Conservation (phyloP, 129 eudicot genomes). For the Flaveria linearis region DNA sequence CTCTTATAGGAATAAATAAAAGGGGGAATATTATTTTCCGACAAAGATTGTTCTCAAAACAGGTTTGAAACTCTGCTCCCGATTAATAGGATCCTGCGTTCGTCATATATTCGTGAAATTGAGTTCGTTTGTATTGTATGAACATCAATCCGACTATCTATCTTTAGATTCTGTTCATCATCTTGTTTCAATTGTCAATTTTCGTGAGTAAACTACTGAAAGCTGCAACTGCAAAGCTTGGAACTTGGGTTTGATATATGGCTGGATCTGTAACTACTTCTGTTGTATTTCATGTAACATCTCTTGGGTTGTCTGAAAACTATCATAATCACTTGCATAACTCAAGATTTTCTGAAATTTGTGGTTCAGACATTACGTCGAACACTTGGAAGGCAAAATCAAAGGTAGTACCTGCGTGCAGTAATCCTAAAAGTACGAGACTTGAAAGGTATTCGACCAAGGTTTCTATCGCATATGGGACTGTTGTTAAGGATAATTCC, state of each 20-base stretch:
- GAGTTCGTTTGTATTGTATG: background rate
- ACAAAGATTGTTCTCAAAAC: background rate
- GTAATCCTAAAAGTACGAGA: slow-evolving; percentile 3
- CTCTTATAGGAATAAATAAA: background rate
- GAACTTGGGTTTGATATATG: slow-evolving; percentile 30
- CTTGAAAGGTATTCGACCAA: slow-evolving; percentile 18
- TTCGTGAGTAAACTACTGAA: slow-evolving; percentile 12
- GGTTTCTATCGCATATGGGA: slow-evolving; percentile 35
- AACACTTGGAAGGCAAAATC: slow-evolving; percentile 40
- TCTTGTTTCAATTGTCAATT: slow-evolving; percentile 9
- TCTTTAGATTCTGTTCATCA: slow-evolving; percentile 15
- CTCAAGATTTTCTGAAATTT: slow-evolving; percentile 31
- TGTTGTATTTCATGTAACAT: slow-evolving; percentile 21
- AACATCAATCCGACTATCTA: background rate
- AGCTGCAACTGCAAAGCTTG: slow-evolving; percentile 13
- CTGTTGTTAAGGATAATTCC: slow-evolving; percentile 19
- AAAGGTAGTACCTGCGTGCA: background rate
- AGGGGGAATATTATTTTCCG: background rate
- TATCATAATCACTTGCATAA: background rate
- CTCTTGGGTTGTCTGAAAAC: slow-evolving; percentile 2
- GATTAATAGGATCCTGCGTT: background rate
- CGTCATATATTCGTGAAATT: background rate
- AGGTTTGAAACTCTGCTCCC: background rate
- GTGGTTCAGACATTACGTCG: slow-evolving; percentile 36
- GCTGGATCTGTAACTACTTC: slow-evolving; percentile 35